Evolutionary conservation across 768 basidiomycete genomes (phyloP).

Genomic region (Rhodocollybia butyracea): DNA sequence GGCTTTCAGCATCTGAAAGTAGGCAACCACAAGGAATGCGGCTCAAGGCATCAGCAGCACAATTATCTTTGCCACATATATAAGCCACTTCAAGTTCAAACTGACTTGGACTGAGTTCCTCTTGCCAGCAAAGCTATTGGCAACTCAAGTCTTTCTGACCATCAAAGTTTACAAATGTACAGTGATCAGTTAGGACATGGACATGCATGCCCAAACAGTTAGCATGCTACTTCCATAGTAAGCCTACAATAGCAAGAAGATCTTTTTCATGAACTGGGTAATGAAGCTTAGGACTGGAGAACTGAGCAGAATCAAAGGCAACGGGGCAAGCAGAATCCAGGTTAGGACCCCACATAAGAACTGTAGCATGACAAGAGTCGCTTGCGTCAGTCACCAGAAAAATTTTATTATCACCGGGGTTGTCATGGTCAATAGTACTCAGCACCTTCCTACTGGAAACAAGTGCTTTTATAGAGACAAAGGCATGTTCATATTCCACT

Average conservation of each 20-base stretch:
- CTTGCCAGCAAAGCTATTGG: conserved; percentile 23
- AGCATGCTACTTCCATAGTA: conserved; percentile 15
- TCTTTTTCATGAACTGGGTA: conserved; percentile 28
- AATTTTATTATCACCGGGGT: conserved; percentile 25
- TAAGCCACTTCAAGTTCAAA: conserved; percentile 27
- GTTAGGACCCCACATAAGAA: conserved; percentile 20
- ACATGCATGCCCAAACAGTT: conserved; percentile 12
- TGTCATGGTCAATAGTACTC: conserved; percentile 27
- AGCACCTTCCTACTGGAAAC: conserved; percentile 23
- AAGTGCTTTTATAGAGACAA: conserved; percentile 24
- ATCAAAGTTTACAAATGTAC: conserved; percentile 24
- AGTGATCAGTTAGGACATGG: conserved; percentile 29
- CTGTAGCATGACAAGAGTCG: conserved; percentile 21
- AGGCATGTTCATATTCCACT: conserved; percentile 14
- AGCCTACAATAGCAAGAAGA: conserved; percentile 26
- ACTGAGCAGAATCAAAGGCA: conserved; percentile 20
- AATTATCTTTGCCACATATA: conserved; percentile 24
- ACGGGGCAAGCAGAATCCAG: conserved; percentile 27
- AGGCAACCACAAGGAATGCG: background rate
- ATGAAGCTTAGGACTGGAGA: conserved; percentile 20
- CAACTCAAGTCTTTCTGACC: conserved; percentile 22
- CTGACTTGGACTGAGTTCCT: conserved; percentile 24
- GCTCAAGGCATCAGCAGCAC: conserved; percentile 23
- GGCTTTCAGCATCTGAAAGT: background rate
- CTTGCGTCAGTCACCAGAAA: conserved; percentile 27